Conservation (phyloP, 305 asterid species). For the Solanum hybrid region DNA sequence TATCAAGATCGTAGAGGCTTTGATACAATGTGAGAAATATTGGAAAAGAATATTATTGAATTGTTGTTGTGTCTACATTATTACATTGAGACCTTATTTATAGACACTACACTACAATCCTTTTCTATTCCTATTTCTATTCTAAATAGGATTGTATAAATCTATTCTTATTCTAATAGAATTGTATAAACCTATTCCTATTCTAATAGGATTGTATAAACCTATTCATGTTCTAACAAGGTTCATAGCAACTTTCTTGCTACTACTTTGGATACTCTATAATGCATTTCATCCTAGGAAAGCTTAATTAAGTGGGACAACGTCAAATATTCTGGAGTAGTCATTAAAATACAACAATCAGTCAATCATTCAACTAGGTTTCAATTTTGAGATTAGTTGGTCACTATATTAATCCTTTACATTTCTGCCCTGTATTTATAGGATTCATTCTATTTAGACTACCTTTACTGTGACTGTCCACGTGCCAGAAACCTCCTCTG, state of each 20-base stretch:
- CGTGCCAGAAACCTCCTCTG: background rate
- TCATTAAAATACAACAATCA: background rate
- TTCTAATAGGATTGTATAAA: background rate
- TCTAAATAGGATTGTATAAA: background rate
- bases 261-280: background rate
- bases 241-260: background rate
- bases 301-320: background rate
- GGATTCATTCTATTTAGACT: background rate
- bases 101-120: background rate
- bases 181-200: background rate
- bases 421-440: background rate
- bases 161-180: background rate
- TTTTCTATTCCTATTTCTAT: no score
- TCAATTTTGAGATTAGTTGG: background rate
- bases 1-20: background rate
- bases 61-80: background rate
- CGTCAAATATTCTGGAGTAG: background rate
- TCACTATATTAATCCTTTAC: background rate
- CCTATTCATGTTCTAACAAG: background rate
- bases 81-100: background rate
- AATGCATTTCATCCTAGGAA: background rate
- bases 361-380: background rate
- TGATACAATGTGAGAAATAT: background rate
- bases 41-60: no score
- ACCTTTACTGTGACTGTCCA: background rate